These are phyloP conservation scores for Pleoardoris graminearum DNA, from an alignment of 2,329 filamentous ascomycete species.

Conservation along the genomic window DNA sequence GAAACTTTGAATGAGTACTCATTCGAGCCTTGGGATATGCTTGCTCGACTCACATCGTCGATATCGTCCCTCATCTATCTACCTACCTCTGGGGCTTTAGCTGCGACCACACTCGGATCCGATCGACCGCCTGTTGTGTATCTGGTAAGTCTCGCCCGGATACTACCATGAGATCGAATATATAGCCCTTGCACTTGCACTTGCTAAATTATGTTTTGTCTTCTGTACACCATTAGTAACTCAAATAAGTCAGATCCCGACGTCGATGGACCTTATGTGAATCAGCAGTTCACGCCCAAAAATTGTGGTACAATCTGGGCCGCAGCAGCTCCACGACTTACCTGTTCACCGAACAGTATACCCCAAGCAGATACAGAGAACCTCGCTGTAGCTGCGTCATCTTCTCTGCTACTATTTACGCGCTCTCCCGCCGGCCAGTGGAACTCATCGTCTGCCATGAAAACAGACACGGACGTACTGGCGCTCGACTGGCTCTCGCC, in stretches of 20 bases:
- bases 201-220: background rate
- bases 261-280: constrained; percentile 29
- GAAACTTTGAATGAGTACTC: constrained; percentile 18
- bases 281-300: constrained; percentile 33
- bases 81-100: constrained; percentile 32
- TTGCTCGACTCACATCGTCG: constrained; percentile 29
- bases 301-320: constrained; percentile 32
- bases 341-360: constrained; percentile 20
- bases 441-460: constrained; percentile 15
- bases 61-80: constrained; percentile 38
- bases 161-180: background rate
- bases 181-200: background rate
- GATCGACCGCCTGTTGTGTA: constrained; percentile 26
- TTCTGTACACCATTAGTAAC: background rate
- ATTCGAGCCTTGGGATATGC: constrained; percentile 27
- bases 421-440: constrained; percentile 26
- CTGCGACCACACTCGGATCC: constrained; percentile 35
- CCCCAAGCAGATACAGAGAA: constrained; percentile 29
- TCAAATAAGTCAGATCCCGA: constrained; percentile 27
- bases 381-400: constrained; percentile 39
- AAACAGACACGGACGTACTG: constrained; percentile 34
- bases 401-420: constrained; percentile 29
- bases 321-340: constrained; percentile 27
- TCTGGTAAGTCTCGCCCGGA: background rate
- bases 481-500: constrained; percentile 40